Conservation (phyloP, 2,329 filamentous ascomycete species). For the Hymenoscyphus infarciens region DNA sequence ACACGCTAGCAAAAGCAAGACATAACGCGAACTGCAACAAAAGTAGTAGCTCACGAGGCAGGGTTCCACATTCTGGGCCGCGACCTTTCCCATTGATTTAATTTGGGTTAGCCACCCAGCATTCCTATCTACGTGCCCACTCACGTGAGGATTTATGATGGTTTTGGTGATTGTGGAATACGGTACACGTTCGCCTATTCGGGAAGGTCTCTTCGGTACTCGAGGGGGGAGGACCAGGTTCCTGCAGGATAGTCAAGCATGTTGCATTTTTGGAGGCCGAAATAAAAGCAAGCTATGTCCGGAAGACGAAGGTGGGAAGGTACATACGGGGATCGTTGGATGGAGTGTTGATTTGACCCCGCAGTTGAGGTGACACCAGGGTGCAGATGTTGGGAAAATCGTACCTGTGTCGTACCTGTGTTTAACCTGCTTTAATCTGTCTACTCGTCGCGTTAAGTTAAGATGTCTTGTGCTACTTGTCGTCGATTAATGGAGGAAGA, state of each 20-base stretch:
- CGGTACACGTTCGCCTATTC: background rate
- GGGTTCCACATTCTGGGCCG: background rate
- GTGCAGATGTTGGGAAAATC: background rate
- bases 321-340: background rate
- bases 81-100: background rate
- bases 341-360: conserved; percentile 1
- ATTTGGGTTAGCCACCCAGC: background rate
- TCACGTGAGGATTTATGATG: background rate
- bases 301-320: conserved; percentile 1
- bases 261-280: background rate
- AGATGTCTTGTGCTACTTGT: background rate
- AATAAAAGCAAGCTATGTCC: background rate
- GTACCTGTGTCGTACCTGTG: too few species aligned
- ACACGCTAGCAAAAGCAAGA: conserved; percentile 10
- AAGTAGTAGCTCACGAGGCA: conserved; percentile 1
- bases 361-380: conserved; percentile 4
- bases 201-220: conserved; percentile 9
- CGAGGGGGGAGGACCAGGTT: background rate
- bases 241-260: conserved; percentile 2
- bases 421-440: background rate
- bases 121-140: background rate
- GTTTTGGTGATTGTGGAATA: background rate
- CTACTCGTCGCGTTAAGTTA: background rate
- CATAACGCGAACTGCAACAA: conserved; percentile 16
- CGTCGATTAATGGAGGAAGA: background rate